A percentile compares a stretch with the other conserved stretches of the same genome.
Evolutionary conservation across 768 basidiomycete species (phyloP).

Genomic region (Leccinum rimulosum): DNA sequence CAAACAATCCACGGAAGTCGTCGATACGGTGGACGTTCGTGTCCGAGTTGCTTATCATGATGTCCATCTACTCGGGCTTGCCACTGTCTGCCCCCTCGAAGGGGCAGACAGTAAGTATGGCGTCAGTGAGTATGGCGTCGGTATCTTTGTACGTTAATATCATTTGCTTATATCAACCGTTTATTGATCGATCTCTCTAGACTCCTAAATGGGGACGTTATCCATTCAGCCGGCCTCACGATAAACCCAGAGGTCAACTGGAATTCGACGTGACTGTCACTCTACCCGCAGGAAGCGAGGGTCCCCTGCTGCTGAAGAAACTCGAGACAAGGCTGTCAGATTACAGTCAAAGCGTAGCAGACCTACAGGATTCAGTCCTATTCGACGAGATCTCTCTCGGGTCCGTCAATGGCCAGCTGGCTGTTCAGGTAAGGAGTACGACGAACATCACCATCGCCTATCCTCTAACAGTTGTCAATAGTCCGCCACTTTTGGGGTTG

Average conservation of each 20-base stretch:
- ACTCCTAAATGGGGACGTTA: constrained; percentile 23
- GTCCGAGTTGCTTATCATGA: constrained; percentile 24
- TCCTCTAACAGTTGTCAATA: constrained; percentile 15
- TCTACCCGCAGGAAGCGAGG: constrained; percentile 33
- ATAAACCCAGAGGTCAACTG: constrained; percentile 17
- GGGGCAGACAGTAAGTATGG: constrained; percentile 25
- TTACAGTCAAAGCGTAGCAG: constrained; percentile 37
- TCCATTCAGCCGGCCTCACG: not conserved
- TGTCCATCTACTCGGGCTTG: constrained; percentile 18
- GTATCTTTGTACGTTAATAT: constrained; percentile 32
- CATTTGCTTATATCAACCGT: not conserved
- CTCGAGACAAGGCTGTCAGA: constrained; percentile 44
- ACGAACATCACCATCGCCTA: not conserved
- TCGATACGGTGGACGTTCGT: constrained; percentile 29
- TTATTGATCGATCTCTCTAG: constrained; percentile 20
- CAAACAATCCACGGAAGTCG: constrained; percentile 27
- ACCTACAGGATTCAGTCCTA: constrained; percentile 32
- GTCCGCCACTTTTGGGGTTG: constrained; percentile 33
- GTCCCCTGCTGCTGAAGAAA: constrained; percentile 35
- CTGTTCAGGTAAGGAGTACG: constrained; percentile 30
- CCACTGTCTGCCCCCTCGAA: constrained; percentile 31
- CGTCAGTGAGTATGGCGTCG: constrained; percentile 28
- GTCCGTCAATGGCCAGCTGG: constrained; percentile 37
- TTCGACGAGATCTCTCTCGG: constrained; percentile 38
- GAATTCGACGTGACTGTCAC: constrained; percentile 36